phyloP scores from a whole-genome alignment of 148 eudicot genomes.

The Silene latifolia region DNA sequence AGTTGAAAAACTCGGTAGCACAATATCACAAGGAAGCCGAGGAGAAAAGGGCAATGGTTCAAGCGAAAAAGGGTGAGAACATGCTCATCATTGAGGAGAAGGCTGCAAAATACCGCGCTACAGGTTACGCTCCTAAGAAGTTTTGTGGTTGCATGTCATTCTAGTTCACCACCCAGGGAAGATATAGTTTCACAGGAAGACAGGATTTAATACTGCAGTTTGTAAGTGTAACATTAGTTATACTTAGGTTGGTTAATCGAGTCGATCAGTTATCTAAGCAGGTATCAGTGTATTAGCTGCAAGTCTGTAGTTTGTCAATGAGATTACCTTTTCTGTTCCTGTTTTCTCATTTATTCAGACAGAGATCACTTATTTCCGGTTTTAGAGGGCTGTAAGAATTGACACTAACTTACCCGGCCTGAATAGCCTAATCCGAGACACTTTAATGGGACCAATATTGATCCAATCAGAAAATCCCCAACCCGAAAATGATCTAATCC shows the following conservation, averaged over 20 bases:
- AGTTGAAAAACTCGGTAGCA: constrained; percentile 62
- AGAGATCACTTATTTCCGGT: too few species aligned
- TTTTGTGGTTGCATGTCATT: constrained; percentile 35
- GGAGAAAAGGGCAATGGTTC: constrained; percentile 58
- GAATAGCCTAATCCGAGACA: background rate
- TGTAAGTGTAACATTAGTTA: constrained; percentile 11
- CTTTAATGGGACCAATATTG: too few species aligned
- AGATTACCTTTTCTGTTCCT: too few species aligned
- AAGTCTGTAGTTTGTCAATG: background rate
- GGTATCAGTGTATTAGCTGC: background rate
- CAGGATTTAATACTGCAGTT: constrained; percentile 8
- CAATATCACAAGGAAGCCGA: constrained; percentile 50
- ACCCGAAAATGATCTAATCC: too few species aligned
- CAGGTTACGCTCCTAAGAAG: constrained; percentile 34
- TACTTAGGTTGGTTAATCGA: background rate
- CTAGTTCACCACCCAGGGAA: constrained; percentile 16
- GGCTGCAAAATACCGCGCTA: constrained; percentile 42
- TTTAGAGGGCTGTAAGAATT: too few species aligned
- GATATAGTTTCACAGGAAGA: background rate
- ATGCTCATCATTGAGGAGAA: constrained; percentile 28
- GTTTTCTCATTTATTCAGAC: too few species aligned
- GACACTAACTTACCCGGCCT: too few species aligned
- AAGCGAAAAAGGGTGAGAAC: constrained; percentile 56
- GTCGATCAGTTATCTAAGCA: background rate
- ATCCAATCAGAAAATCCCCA: too few species aligned